phyloP scores from a whole-genome alignment of 2,329 filamentous ascomycete species.

The Aspergillus japonicus region DNA sequence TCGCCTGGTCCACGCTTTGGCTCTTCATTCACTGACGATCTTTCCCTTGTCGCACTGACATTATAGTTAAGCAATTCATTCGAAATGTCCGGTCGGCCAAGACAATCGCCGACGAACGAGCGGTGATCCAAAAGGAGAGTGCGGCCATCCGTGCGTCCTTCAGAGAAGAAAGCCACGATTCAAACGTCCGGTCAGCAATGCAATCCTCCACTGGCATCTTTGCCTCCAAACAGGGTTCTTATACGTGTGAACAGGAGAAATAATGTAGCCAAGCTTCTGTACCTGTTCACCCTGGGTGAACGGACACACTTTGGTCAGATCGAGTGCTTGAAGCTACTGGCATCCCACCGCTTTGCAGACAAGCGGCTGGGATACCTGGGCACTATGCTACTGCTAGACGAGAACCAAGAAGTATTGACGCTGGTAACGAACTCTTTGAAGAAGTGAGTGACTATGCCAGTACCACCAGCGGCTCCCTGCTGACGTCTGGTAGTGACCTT shows the following conservation, averaged over 20 bases:
- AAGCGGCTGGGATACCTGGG: conserved; percentile 94
- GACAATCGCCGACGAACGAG: conserved; percentile 97
- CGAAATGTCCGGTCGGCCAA: conserved; percentile 98
- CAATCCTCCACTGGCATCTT: conserved; percentile 9
- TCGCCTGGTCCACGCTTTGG: conserved; percentile 22
- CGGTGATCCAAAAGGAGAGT: conserved; percentile 98
- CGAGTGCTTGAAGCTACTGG: conserved; percentile 95
- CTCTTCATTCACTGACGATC: conserved; percentile 19
- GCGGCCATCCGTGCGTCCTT: conserved; percentile 97
- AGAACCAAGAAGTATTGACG: conserved; percentile 97
- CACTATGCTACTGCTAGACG: conserved; percentile 91
- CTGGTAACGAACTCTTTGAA: conserved; percentile 96
- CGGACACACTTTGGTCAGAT: conserved; percentile 99
- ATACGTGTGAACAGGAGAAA: conserved; percentile 67
- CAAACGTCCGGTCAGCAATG: conserved; percentile 72
- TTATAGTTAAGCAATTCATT: conserved; percentile 96
- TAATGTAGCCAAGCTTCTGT: conserved; percentile 97
- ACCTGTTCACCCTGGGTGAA: conserved; percentile 96
- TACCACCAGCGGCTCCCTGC: conserved; percentile 14
- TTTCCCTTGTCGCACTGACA: conserved; percentile 6
- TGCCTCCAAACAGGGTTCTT: conserved; percentile 19
- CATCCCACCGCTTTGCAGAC: conserved; percentile 95
- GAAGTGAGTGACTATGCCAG: conserved; percentile 63
- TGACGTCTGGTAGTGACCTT: conserved; percentile 68
- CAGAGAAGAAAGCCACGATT: conserved; percentile 92